phyloP scores from a whole-genome alignment of 2,329 filamentous ascomycete species.

The Epichloe uncinata region DNA sequence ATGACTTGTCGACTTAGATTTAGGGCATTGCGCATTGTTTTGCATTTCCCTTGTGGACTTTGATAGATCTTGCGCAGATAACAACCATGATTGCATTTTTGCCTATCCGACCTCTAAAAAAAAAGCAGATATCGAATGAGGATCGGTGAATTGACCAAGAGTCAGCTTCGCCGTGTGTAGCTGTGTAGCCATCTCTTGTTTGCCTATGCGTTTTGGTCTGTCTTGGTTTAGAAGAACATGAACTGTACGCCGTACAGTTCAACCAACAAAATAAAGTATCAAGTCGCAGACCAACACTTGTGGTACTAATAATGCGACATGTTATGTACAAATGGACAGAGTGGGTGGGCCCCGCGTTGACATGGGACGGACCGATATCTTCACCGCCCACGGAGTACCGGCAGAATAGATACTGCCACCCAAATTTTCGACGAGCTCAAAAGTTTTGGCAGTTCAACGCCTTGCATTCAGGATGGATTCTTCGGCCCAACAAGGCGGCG shows the following conservation, averaged over 20 bases:
- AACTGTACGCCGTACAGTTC: not conserved
- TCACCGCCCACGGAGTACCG: constrained; percentile 20
- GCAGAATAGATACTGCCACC: constrained; percentile 23
- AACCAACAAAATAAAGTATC: not conserved
- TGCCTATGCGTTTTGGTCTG: not conserved
- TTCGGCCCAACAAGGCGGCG: constrained; percentile 16
- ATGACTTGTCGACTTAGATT: constrained; percentile 12
- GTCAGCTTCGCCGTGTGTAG: not conserved
- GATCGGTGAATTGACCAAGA: too few species aligned
- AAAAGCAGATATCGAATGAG: not conserved
- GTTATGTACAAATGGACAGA: too few species aligned
- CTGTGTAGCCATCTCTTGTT: not conserved
- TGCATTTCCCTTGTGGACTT: constrained; percentile 10
- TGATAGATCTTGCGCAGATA: constrained; percentile 22
- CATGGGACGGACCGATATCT: not conserved
- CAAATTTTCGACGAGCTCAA: constrained; percentile 20
- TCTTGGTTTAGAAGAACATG: not conserved
- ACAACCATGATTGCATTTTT: constrained; percentile 15
- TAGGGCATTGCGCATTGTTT: constrained; percentile 15
- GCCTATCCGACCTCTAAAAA: not conserved
- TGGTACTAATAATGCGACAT: too few species aligned
- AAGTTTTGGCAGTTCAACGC: constrained; percentile 5
- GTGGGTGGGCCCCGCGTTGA: too few species aligned
- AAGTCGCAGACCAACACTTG: not conserved
- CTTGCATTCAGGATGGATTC: constrained; percentile 8